Percentiles rank a stretch among this genome's conserved stretches.
phyloP scores from a whole-genome alignment of 2,329 filamentous ascomycete genomes.

The Cytospora schulzeri region DNA sequence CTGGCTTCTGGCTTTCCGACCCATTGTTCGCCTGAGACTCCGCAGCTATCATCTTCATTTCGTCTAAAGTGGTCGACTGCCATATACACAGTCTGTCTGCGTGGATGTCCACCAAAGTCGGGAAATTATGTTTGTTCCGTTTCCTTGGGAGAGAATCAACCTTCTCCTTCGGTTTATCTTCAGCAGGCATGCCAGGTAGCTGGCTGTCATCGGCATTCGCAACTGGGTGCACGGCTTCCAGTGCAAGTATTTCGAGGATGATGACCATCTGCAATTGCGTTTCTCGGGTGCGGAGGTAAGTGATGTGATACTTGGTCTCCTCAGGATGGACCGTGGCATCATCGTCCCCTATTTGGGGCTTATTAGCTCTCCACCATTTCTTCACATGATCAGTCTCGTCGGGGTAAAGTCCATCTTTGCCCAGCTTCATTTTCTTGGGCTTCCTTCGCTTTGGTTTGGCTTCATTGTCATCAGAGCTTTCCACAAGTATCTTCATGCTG shows the following conservation, averaged over 20 bases:
- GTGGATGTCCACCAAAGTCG: conserved; percentile 69
- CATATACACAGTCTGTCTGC: conserved; percentile 81
- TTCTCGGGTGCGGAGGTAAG: conserved; percentile 71
- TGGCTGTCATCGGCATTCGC: conserved; percentile 48
- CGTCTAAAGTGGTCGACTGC: conserved; percentile 72
- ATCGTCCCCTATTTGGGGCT: conserved; percentile 50
- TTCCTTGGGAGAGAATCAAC: conserved; percentile 52
- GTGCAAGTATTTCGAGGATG: conserved; percentile 73
- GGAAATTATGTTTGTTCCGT: conserved; percentile 63
- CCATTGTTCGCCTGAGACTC: conserved; percentile 47
- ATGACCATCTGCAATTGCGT: conserved; percentile 81
- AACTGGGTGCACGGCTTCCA: conserved; percentile 57
- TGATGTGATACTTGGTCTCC: conserved; percentile 63
- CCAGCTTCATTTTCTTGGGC: conserved; percentile 66
- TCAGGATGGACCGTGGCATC: conserved; percentile 51
- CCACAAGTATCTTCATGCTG: conserved; percentile 56
- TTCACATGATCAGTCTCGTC: conserved; percentile 65
- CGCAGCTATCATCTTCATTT: conserved; percentile 49
- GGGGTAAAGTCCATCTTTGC: conserved; percentile 69
- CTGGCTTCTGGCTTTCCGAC: conserved; percentile 41
- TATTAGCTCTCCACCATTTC: conserved; percentile 69
- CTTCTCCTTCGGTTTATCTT: conserved; percentile 36
- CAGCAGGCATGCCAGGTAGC: conserved; percentile 48
- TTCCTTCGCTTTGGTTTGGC: conserved; percentile 52
- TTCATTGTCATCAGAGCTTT: conserved; percentile 55